These are phyloP conservation scores for Fusarium sp. DNA, from an alignment of 2,329 filamentous ascomycete species.

Conservation along the genomic window DNA sequence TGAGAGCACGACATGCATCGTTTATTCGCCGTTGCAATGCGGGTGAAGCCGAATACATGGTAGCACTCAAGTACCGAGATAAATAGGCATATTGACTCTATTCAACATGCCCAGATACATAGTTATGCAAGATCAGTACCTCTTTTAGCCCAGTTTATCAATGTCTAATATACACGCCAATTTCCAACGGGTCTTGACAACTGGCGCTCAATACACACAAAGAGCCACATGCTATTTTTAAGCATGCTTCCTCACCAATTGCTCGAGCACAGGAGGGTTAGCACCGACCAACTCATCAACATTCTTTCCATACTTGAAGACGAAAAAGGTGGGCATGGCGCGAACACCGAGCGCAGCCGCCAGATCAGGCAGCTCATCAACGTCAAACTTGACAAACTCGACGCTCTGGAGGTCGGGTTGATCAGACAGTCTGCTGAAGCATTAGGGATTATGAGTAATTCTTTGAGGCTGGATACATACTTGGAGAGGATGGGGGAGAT, in stretches of 20 bases:
- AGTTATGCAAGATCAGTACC: neutral
- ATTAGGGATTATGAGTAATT: neutral
- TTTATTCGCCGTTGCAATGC: neutral
- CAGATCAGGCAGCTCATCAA: constrained; percentile 82
- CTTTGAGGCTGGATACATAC: constrained; percentile 28
- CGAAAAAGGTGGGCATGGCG: constrained; percentile 91
- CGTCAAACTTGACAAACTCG: constrained; percentile 90
- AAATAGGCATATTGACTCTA: neutral
- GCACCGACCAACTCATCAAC: constrained; percentile 81
- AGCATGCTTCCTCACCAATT: constrained; percentile 31
- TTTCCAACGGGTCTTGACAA: neutral
- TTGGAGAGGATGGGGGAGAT: constrained; percentile 78
- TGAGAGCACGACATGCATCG: constrained; percentile 8
- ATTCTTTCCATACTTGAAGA: constrained; percentile 86
- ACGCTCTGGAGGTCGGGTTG: constrained; percentile 67
- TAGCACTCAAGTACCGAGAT: neutral
- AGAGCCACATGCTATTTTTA: neutral
- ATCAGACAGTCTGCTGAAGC: constrained; percentile 39
- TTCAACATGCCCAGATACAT: neutral
- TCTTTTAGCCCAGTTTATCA: neutral
- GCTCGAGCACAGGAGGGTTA: constrained; percentile 65
- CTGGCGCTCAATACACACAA: neutral
- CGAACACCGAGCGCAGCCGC: constrained; percentile 82
- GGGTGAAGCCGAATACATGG: neutral
- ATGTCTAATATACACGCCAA: constrained; percentile 21